Percentiles rank a stretch among this genome's conserved stretches.
Conservation (phyloP, 2,329 filamentous ascomycete genomes). For the Fusarium subtropicale region DNA sequence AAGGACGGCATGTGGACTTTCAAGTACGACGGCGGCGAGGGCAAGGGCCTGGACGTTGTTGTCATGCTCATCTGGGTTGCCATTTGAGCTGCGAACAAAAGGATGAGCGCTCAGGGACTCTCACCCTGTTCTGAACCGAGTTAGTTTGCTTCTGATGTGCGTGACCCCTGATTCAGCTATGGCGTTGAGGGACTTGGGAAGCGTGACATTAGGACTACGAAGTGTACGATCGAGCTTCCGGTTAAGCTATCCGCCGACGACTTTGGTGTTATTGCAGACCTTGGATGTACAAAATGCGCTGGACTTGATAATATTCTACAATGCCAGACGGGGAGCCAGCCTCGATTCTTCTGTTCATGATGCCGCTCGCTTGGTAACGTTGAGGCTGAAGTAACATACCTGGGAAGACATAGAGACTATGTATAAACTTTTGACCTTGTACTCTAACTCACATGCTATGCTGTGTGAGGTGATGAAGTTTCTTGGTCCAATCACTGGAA, state of each 20-base stretch:
- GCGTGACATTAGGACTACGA: constrained; percentile 45
- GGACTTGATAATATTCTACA: constrained; percentile 35
- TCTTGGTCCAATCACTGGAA: neutral
- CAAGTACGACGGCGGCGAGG: constrained; percentile 80
- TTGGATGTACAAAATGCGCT: constrained; percentile 47
- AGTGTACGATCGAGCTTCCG: constrained; percentile 42
- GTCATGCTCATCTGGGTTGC: constrained; percentile 84
- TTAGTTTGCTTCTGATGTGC: constrained; percentile 29
- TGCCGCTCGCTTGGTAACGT: constrained; percentile 3
- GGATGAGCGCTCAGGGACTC: constrained; percentile 13
- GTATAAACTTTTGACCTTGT: neutral
- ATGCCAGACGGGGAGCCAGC: constrained; percentile 27
- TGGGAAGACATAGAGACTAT: neutral
- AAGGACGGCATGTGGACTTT: constrained; percentile 91
- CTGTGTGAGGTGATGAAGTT: neutral
- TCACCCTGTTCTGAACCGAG: constrained; percentile 20
- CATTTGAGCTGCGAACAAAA: constrained; percentile 57
- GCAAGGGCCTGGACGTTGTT: constrained; percentile 75
- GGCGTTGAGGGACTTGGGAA: constrained; percentile 48
- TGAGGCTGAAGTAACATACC: constrained; percentile 4
- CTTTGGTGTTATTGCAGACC: constrained; percentile 43
- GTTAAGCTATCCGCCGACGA: constrained; percentile 39
- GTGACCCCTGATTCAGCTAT: constrained; percentile 44
- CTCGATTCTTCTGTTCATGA: constrained; percentile 13
- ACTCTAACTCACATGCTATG: neutral